Conservation (phyloP, 2,329 filamentous ascomycete genomes). For the Penicillium sumatraense region DNA sequence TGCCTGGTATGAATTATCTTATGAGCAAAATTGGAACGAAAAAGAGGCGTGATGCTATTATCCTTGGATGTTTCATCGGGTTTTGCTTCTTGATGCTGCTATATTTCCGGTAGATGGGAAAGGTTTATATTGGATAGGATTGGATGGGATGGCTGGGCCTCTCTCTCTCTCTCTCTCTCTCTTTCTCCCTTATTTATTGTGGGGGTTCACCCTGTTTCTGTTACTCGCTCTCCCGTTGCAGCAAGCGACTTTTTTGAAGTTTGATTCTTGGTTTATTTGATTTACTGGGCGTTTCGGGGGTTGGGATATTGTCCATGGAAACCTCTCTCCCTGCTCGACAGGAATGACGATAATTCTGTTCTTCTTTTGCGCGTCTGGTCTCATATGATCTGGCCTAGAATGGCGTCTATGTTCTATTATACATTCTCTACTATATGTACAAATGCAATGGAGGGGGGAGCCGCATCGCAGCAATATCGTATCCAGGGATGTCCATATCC, state of each 20-base stretch:
- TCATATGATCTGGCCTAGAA: conserved; percentile 2
- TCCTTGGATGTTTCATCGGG: conserved; percentile 88
- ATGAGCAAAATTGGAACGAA: conserved; percentile 93
- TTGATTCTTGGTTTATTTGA: conserved; percentile 11
- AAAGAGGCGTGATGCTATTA: conserved; percentile 92
- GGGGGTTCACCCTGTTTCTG: not conserved
- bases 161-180: too few relatives aligned
- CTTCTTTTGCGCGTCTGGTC: conserved; percentile 7
- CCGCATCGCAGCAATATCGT: conserved; percentile 11
- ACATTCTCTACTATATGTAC: conserved; percentile 34
- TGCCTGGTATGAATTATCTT: conserved; percentile 89
- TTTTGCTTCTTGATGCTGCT: conserved; percentile 88
- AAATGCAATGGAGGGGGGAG: conserved; percentile 25
- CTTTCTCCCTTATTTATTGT: not conserved
- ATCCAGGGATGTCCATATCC: not conserved
- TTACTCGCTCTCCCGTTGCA: conserved; percentile 11
- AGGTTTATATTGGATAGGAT: not conserved
- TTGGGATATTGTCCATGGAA: conserved; percentile 17
- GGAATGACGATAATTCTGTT: conserved; percentile 21
- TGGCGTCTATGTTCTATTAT: conserved; percentile 28
- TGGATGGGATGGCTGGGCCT: too few relatives aligned
- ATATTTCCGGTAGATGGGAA: conserved; percentile 67
- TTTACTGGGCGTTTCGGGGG: conserved; percentile 21
- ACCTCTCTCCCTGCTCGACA: conserved; percentile 10
- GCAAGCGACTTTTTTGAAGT: conserved; percentile 17